Evolutionary conservation across 345 rosid species (phyloP), one percentile per base, ranked within the genome.

Genomic region (Anacardium occidentale): DNA sequence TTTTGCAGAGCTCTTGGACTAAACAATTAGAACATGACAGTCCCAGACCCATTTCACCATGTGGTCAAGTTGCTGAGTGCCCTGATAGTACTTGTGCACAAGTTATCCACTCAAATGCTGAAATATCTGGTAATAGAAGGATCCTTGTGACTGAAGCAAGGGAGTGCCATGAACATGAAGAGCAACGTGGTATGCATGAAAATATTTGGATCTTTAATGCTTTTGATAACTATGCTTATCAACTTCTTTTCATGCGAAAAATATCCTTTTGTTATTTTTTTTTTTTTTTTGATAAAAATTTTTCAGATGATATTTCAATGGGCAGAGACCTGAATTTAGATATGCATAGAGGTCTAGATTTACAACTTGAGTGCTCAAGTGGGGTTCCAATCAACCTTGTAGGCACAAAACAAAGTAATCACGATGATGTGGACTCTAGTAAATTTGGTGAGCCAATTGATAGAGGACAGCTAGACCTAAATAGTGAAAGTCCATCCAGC

Each of bases 41-140:
- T 74, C 83, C 82, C 5, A 20, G n/a, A 18, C 75, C 79, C 50
- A 66, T 65, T 57, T 78, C 82, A 51, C 77, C 78, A 24, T 24
- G 64, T 69, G 68, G 80, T 78, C 81, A 64, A 73, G 70, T 83
- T 64, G 75, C 85, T 50, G 85, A 84, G 67, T 67, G 82, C 57
- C 84, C 74, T 66, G 89, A 85, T 62, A 85, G 91, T 72, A 87
- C 91, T 11, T 80, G 89, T 82, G 89, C 85, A 8, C 87, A 82
- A 76, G 89, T 85, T 52, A 82, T 83, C 51, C 87, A 83, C 69
- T 78, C 86, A 67, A 82, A 80, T 74, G 84, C 73, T 21, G 86
- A 82, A 65, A 40, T 66, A 68, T 75, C 78, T 69, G 77, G 71
- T 53, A 76, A 78, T 75, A 75, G 78, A 70, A 61, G 61, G 77